phyloP scores from a whole-genome alignment of 768 basidiomycete species.

The Podaxis sp. region DNA sequence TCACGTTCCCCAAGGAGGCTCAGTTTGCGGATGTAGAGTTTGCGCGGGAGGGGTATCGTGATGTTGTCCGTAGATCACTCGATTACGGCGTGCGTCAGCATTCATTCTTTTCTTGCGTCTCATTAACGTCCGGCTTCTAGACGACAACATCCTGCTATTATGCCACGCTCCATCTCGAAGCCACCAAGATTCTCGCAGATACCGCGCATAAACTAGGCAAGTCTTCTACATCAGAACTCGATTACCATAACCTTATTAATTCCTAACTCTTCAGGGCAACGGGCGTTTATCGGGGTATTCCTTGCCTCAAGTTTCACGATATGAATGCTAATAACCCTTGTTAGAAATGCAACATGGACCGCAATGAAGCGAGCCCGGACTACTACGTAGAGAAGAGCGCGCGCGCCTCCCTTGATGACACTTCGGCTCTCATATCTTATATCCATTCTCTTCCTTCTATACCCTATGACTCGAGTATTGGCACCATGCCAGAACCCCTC shows the following conservation, averaged over 20 bases:
- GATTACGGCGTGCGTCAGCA: conserved; percentile 64
- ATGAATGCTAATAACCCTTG: conserved; percentile 7
- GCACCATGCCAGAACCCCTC: conserved; percentile 43
- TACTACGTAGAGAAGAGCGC: conserved; percentile 68
- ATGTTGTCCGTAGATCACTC: conserved; percentile 70
- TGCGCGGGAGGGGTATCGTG: conserved; percentile 64
- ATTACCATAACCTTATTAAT: neutral
- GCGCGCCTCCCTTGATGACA: conserved; percentile 57
- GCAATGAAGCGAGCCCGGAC: conserved; percentile 49
- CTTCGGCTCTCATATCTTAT: conserved; percentile 63
- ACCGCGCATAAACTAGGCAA: conserved; percentile 48
- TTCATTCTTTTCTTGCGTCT: conserved; percentile 10
- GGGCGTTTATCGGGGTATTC: conserved; percentile 80
- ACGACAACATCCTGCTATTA: conserved; percentile 96
- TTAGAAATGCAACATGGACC: conserved; percentile 91
- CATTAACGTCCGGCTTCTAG: conserved; percentile 33
- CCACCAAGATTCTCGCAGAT: conserved; percentile 80
- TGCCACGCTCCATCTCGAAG: conserved; percentile 75
- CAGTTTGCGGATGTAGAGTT: conserved; percentile 69
- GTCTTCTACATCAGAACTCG: conserved; percentile 37
- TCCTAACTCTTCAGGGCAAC: conserved; percentile 52
- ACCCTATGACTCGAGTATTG: conserved; percentile 24
- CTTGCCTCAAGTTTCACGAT: neutral
- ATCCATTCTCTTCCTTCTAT: conserved; percentile 53
- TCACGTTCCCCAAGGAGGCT: conserved; percentile 88